A percentile compares a stretch with the other conserved stretches of the same genome.
These are phyloP conservation scores for Penicillium fimorum DNA, from an alignment of 495 filamentous ascomycete species.

Conservation along the genomic window DNA sequence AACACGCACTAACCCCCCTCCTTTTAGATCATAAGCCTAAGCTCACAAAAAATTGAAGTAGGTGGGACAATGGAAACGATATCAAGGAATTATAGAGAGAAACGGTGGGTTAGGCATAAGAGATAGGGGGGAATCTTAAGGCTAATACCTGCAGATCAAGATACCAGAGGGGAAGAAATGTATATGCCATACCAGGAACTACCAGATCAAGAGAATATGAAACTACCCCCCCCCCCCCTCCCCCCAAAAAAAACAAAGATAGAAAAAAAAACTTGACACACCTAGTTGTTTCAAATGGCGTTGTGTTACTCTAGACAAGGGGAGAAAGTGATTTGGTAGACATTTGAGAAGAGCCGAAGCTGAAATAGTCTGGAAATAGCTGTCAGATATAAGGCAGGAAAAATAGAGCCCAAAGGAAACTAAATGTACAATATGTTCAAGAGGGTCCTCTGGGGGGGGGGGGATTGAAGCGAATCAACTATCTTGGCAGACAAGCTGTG, in stretches of 20 bases:
- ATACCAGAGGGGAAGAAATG: background rate
- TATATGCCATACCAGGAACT: background rate
- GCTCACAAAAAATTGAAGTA: slow-evolving; percentile 1
- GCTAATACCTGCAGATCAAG: background rate
- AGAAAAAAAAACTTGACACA: background rate
- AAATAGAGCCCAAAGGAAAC: too few species aligned
- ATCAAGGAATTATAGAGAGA: slow-evolving; percentile 3
- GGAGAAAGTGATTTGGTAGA: background rate
- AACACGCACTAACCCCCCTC: slow-evolving; percentile 4
- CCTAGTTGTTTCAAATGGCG: background rate
- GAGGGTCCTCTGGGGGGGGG: background rate
- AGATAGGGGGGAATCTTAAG: background rate
- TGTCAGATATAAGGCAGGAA: too few species aligned
- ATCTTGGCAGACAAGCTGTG: background rate
- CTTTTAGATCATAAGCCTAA: background rate
- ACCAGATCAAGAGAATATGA: background rate
- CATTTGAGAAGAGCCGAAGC: background rate
- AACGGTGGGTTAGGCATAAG: background rate
- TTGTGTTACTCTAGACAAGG: slow-evolving; percentile 7
- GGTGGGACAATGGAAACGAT: slow-evolving; percentile 14
- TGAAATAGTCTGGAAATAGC: too few species aligned
- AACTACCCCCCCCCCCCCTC: too few species aligned
- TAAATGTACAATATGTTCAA: background rate
- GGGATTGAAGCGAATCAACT: background rate
- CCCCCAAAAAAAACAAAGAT: too few species aligned